Conservation (phyloP, 164 flowering plant genomes). For the Sextonia rubra region DNA sequence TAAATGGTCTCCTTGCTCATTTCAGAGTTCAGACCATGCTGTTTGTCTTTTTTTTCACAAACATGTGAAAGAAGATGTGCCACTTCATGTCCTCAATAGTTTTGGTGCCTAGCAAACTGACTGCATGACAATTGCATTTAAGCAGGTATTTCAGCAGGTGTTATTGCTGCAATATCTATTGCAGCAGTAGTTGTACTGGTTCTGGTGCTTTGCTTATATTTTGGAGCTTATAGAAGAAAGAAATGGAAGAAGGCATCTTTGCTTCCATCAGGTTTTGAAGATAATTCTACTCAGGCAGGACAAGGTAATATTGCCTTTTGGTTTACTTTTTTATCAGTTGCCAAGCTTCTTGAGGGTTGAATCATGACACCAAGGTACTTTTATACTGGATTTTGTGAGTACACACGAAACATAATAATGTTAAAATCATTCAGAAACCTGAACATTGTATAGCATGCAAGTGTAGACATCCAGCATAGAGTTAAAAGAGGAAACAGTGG, state of each 20-base stretch:
- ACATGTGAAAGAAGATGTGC: slow-evolving; percentile 2
- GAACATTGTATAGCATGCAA: no score
- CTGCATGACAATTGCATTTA: slow-evolving; percentile 9
- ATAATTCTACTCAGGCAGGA: slow-evolving; percentile 18
- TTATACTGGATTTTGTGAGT: background rate
- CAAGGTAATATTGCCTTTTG: background rate
- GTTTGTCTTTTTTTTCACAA: background rate
- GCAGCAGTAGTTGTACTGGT: slow-evolving; percentile 35
- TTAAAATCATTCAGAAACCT: no score
- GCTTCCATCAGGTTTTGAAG: slow-evolving; percentile 27
- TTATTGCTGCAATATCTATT: slow-evolving; percentile 56
- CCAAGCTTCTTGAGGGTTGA: background rate
- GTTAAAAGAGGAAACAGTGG: no score
- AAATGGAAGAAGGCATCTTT: slow-evolving; percentile 31
- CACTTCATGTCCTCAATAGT: slow-evolving; percentile 11
- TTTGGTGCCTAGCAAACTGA: slow-evolving; percentile 5
- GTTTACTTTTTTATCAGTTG: background rate
- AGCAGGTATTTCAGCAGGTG: slow-evolving; percentile 62
- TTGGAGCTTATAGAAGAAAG: slow-evolving; percentile 43
- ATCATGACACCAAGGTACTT: background rate
- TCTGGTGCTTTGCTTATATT: slow-evolving; percentile 31
- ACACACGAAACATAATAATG: no score
- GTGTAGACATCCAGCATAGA: no score
- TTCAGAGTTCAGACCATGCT: background rate
- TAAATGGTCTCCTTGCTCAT: slow-evolving; percentile 20